Percentiles rank a stretch among this genome's conserved stretches.
Evolutionary conservation across 148 eudicot species (phyloP).

Genomic region (Bassia scoparia): DNA sequence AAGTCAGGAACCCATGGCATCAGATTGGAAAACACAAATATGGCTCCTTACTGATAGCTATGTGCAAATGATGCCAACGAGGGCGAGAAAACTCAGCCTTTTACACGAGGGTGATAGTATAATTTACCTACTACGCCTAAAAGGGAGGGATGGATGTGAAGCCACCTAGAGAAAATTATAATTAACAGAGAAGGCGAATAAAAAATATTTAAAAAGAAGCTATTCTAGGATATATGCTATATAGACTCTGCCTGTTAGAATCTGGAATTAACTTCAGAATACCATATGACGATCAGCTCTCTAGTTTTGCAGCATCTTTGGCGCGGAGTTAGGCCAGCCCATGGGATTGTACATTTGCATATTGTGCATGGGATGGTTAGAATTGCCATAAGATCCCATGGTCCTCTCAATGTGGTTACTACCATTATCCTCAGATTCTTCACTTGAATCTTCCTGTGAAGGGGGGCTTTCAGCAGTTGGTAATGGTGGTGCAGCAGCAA

Average conservation of each 20-base stretch:
- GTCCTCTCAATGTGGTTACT: constrained; percentile 41
- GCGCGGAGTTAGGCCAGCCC: constrained; percentile 58
- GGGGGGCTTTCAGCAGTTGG: constrained; percentile 51
- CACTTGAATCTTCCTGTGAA: constrained; percentile 66
- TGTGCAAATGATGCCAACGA: constrained; percentile 24
- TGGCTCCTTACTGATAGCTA: constrained; percentile 13
- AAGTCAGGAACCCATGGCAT: constrained; percentile 19
- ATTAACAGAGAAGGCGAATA: constrained; percentile 1
- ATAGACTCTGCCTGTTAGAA: constrained; percentile 38
- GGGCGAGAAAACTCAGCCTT: constrained; percentile 6
- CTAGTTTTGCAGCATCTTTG: constrained; percentile 51
- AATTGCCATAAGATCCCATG: constrained; percentile 44
- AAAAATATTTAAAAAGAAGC: not conserved
- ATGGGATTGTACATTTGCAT: constrained; percentile 61
- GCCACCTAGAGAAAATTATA: not conserved
- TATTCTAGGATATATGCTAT: constrained; percentile 25
- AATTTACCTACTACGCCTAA: constrained; percentile 24
- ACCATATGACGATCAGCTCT: constrained; percentile 15
- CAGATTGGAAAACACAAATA: constrained; percentile 2
- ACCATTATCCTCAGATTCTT: constrained; percentile 67
- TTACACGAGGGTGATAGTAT: constrained; percentile 10
- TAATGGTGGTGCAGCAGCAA: constrained; percentile 32
- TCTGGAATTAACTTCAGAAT: constrained; percentile 28
- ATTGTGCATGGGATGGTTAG: constrained; percentile 50
- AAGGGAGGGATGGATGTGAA: not conserved